Evolutionary conservation across 345 rosid species (phyloP).

Genomic region (Fremontodendron californicum): DNA sequence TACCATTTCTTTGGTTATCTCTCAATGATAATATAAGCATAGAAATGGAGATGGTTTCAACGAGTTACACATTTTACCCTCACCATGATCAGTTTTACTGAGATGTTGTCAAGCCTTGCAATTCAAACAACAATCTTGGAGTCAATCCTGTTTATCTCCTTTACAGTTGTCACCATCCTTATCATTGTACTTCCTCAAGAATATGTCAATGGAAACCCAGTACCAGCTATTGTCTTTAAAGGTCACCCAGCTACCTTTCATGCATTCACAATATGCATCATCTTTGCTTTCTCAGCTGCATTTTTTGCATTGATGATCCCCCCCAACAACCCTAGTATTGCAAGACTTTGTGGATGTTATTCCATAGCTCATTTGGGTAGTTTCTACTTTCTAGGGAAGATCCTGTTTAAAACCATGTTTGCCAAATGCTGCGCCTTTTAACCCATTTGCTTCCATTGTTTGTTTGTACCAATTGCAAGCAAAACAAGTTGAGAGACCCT

Average conservation of each 20-base stretch:
- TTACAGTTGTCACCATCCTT: background rate
- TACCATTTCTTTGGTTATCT: background rate
- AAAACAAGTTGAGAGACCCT: background rate
- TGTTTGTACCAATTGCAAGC: background rate
- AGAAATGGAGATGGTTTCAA: background rate
- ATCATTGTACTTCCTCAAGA: constrained; percentile 9
- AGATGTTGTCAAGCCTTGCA: background rate
- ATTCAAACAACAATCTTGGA: constrained; percentile 8
- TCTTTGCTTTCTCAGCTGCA: constrained; percentile 15
- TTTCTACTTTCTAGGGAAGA: background rate
- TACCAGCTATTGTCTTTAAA: constrained; percentile 10
- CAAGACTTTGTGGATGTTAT: background rate
- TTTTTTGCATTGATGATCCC: constrained; percentile 1
- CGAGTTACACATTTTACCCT: background rate
- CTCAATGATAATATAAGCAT: background rate
- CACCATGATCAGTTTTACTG: background rate
- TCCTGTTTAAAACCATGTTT: background rate
- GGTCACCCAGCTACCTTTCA: constrained; percentile 4
- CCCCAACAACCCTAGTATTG: background rate
- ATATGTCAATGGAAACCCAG: constrained; percentile 9
- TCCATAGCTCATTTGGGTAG: constrained; percentile 8
- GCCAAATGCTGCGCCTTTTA: background rate
- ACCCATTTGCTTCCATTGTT: background rate
- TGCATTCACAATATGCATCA: background rate
- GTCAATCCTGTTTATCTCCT: background rate